Conservation (phyloP, 78 protist species). For the Diacronema lutheri region DNA sequence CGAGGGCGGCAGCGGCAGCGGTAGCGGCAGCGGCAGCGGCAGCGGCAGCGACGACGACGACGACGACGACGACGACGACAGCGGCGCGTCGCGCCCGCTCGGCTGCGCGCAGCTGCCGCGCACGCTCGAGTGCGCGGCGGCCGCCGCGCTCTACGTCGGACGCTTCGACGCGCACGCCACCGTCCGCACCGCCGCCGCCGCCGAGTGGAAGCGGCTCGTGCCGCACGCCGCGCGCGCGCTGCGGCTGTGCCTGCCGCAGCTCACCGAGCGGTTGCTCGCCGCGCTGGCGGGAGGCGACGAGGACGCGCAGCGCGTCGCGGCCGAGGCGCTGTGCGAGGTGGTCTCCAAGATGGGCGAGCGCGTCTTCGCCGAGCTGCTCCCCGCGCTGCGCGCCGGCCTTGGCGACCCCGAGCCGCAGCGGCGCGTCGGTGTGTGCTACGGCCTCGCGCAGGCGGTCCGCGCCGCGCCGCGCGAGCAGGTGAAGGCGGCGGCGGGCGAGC, state of each 20-base stretch:
- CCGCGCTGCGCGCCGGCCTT: slow-evolving; percentile 51
- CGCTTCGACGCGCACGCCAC: slow-evolving; percentile 62
- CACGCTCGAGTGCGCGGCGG: slow-evolving; percentile 51
- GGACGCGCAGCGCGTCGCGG: slow-evolving; percentile 50
- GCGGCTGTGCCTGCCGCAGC: slow-evolving; percentile 61
- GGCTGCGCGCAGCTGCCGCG: slow-evolving; percentile 11
- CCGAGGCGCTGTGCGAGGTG: slow-evolving; percentile 81
- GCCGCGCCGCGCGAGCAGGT: slow-evolving; percentile 48
- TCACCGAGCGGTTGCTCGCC: slow-evolving; percentile 64
- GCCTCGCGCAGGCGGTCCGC: slow-evolving; percentile 78
- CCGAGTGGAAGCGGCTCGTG: slow-evolving; percentile 85
- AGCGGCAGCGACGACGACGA: slow-evolving; percentile 30
- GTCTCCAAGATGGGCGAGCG: slow-evolving; percentile 80
- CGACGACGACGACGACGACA: slow-evolving; percentile 4
- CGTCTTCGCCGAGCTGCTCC: slow-evolving; percentile 73
- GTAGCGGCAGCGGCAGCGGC: background rate
- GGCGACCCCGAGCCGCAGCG: slow-evolving; percentile 20
- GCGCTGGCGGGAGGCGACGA: slow-evolving; percentile 49
- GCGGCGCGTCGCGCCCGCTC: background rate
- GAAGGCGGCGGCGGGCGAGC: background rate
- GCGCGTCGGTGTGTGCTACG: slow-evolving; percentile 82
- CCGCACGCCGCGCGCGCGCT: slow-evolving; percentile 72
- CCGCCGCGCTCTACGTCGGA: slow-evolving; percentile 75
- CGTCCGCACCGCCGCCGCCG: slow-evolving; percentile 58
- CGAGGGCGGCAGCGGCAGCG: slow-evolving; percentile 18